Evolutionary conservation across 2,329 filamentous ascomycete species (phyloP).

Genomic region (Delphinella strobiligena): DNA sequence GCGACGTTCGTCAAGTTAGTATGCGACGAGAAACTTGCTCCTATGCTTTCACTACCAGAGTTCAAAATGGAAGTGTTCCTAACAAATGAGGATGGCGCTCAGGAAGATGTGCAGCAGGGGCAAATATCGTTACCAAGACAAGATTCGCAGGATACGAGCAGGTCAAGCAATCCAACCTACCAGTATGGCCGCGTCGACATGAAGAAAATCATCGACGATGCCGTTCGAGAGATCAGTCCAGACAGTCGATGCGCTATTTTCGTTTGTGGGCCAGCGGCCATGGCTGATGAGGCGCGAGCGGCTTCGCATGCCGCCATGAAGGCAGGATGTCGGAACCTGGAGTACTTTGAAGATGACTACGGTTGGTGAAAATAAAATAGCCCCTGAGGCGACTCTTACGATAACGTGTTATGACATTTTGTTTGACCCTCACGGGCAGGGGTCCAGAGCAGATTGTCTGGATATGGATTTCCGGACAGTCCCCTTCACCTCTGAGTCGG

Average conservation of each 20-base stretch:
- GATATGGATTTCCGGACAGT: too few relatives aligned
- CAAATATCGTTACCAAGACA: too few relatives aligned
- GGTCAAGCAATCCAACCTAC: background rate
- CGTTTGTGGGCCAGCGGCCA: slow-evolving; percentile 5
- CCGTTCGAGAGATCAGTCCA: slow-evolving; percentile 1
- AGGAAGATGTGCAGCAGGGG: background rate
- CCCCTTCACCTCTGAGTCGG: too few relatives aligned
- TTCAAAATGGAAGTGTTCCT: slow-evolving; percentile 13
- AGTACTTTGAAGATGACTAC: slow-evolving; percentile 8
- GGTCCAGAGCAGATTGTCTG: too few relatives aligned
- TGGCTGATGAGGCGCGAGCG: slow-evolving; percentile 6
- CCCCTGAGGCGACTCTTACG: too few relatives aligned
- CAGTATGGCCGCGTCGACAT: slow-evolving; percentile 12
- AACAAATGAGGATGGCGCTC: slow-evolving; percentile 7
- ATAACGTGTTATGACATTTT: too few relatives aligned
- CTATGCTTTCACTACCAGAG: background rate
- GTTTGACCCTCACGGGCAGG: too few relatives aligned
- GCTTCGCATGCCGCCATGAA: slow-evolving; percentile 2
- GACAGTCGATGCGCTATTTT: slow-evolving; percentile 1
- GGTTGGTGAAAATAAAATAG: slow-evolving; percentile 5
- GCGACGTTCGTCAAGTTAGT: slow-evolving; percentile 2
- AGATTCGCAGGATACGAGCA: slow-evolving; percentile 1
- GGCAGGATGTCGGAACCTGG: background rate
- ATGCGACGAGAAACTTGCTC: background rate
- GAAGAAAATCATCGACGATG: slow-evolving; percentile 10